Evolutionary conservation across 257 asterid genomes (phyloP).

Genomic region (Echium plantagineum): DNA sequence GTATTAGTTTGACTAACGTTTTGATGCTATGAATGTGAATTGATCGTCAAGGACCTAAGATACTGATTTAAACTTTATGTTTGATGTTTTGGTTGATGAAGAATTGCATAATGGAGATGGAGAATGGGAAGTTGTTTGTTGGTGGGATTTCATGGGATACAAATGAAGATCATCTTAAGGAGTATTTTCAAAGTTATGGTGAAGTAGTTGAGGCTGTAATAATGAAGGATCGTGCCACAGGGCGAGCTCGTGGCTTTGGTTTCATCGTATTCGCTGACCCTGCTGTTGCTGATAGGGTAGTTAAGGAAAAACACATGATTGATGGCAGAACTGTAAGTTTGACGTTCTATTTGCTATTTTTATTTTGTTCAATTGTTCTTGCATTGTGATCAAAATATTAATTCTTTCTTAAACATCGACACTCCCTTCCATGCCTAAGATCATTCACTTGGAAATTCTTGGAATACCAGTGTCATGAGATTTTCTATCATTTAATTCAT

Average conservation of each 20-base stretch:
- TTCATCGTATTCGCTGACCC: slow-evolving; percentile 75
- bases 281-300: slow-evolving; percentile 76
- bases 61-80: neutral
- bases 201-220: slow-evolving; percentile 80
- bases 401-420: neutral
- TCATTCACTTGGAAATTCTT: neutral
- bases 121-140: slow-evolving; percentile 65
- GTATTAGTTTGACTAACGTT: neutral
- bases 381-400: neutral
- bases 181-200: slow-evolving; percentile 70
- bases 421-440: neutral
- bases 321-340: slow-evolving; percentile 87
- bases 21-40: neutral
- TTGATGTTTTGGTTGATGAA: slow-evolving; percentile 13
- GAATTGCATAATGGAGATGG: slow-evolving; percentile 69
- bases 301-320: slow-evolving; percentile 66
- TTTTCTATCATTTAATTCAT: neutral
- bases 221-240: slow-evolving; percentile 87
- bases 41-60: neutral
- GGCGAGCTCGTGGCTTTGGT: slow-evolving; percentile 96
- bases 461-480: neutral
- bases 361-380: slow-evolving; percentile 6
- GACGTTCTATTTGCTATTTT: slow-evolving; percentile 6
- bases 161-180: slow-evolving; percentile 66
- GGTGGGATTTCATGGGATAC: slow-evolving; percentile 99